These are phyloP conservation scores for Triangularia verruculosa DNA, from an alignment of 2,329 filamentous ascomycete genomes.

Conservation along the genomic window DNA sequence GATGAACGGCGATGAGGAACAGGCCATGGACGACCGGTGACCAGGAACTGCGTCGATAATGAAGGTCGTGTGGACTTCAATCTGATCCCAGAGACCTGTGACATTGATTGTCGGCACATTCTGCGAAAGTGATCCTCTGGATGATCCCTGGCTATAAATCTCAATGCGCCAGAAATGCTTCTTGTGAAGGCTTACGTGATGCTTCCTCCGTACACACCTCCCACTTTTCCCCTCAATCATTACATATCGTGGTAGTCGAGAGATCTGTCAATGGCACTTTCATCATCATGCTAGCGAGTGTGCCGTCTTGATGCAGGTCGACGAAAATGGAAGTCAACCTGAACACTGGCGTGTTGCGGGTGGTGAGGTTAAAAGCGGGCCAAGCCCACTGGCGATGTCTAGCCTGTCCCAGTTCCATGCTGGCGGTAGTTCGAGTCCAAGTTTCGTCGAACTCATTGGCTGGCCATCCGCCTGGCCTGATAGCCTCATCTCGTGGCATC, in stretches of 20 bases:
- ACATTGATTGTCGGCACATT: not conserved
- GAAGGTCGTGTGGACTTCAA: not conserved
- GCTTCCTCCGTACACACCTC: too few relatives aligned
- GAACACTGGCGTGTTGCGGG: not conserved
- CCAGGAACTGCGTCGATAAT: not conserved
- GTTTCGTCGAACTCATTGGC: not conserved
- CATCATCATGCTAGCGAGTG: too few relatives aligned
- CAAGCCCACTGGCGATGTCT: not conserved
- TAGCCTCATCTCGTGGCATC: not conserved
- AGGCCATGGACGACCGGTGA: not conserved
- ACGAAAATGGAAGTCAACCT: not conserved
- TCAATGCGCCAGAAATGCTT: not conserved
- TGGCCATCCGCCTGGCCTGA: not conserved
- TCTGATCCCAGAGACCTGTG: too few relatives aligned
- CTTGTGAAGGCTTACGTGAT: too few relatives aligned
- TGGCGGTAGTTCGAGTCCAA: not conserved
- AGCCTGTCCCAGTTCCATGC: constrained; percentile 5
- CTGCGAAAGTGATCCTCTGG: not conserved
- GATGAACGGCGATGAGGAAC: not conserved
- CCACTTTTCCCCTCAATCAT: not conserved
- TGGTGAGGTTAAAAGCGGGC: not conserved
- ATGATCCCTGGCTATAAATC: not conserved
- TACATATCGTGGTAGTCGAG: not conserved
- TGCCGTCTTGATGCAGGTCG: not conserved
- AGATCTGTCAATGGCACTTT: not conserved